A percentile compares a stretch with the other conserved stretches of the same genome.
These are phyloP conservation scores for Claviceps arundinis DNA, from an alignment of 2,329 filamentous ascomycete genomes.

Conservation along the genomic window DNA sequence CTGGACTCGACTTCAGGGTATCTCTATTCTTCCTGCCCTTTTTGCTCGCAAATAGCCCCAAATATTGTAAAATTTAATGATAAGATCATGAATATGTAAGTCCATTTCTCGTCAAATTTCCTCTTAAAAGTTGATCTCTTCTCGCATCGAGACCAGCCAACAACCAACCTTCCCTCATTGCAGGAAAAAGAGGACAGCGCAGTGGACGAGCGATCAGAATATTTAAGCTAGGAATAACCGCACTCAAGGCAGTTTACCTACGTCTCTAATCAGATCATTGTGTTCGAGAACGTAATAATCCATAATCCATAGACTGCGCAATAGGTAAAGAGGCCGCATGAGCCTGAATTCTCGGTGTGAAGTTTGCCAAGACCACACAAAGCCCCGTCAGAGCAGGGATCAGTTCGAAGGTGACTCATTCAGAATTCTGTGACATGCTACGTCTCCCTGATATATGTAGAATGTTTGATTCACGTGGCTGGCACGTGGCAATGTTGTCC, in stretches of 20 bases:
- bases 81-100: not conserved
- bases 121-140: not conserved
- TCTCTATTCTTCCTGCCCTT: too few relatives aligned
- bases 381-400: too few relatives aligned
- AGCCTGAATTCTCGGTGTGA: not conserved
- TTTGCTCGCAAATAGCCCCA: not conserved
- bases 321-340: not conserved
- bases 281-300: too few relatives aligned
- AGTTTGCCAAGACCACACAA: too few relatives aligned
- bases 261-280: too few relatives aligned
- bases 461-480: too few relatives aligned
- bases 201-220: not conserved
- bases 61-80: not conserved
- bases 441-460: too few relatives aligned
- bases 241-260: not conserved
- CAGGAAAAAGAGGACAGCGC: not conserved
- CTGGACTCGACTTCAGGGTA: too few relatives aligned
- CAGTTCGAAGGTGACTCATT: too few relatives aligned
- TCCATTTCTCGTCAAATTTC: not conserved
- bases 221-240: not conserved
- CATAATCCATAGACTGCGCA: not conserved
- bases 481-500: too few relatives aligned
- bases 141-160: not conserved
- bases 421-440: too few relatives aligned
- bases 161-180: not conserved